Evolutionary conservation across 768 basidiomycete genomes (phyloP).

Genomic region (Artomyces pyxidatus): DNA sequence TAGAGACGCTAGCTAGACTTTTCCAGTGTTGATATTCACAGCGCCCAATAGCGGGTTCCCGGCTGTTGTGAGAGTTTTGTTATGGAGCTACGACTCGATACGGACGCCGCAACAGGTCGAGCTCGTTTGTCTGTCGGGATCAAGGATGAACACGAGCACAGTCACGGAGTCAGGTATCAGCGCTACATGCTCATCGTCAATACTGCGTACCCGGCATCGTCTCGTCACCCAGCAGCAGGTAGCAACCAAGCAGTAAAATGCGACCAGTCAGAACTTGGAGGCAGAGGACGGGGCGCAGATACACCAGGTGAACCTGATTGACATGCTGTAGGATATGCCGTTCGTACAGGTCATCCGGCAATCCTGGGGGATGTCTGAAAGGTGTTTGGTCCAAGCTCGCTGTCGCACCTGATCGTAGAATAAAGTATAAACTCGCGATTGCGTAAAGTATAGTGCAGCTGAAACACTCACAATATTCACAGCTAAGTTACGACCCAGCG

Average conservation of each 20-base stretch:
- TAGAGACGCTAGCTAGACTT: not conserved
- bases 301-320: not conserved
- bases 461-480: not conserved
- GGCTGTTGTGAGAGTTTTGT: not conserved
- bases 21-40: not conserved
- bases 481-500: too few relatives aligned
- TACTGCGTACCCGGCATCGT: not conserved
- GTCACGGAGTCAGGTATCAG: too few relatives aligned
- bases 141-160: not conserved
- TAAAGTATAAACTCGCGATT: too few relatives aligned
- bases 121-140: not conserved
- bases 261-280: not conserved
- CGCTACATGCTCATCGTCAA: not conserved
- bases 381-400: not conserved
- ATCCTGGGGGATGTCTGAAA: not conserved
- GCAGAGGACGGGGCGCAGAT: not conserved
- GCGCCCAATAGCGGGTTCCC: not conserved
- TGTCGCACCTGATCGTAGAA: too few relatives aligned
- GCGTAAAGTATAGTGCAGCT: not conserved
- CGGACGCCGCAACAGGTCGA: not conserved
- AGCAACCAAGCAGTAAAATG: not conserved
- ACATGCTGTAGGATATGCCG: not conserved
- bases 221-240: not conserved
- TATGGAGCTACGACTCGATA: not conserved
- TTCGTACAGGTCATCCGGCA: not conserved